Percentiles rank a stretch among this genome's conserved stretches.
Evolutionary conservation across 768 basidiomycete genomes (phyloP).

Genomic region (Phlebiopsis flavidoalba): DNA sequence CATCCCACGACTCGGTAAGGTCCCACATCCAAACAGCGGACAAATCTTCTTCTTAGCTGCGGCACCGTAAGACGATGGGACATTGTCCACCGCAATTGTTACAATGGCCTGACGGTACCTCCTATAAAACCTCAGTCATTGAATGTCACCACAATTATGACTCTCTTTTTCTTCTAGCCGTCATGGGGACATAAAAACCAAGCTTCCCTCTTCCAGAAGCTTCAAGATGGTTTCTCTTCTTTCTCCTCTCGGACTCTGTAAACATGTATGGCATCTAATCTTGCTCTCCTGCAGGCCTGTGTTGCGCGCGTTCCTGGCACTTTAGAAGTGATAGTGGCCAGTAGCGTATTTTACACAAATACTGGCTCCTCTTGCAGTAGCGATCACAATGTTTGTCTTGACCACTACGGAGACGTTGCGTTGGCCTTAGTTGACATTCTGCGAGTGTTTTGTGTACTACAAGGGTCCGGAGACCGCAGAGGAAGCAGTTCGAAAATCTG

Average conservation of each 20-base stretch:
- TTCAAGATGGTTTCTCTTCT: neutral
- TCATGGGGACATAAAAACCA: neutral
- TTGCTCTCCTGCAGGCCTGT: neutral
- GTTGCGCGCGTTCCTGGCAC: neutral
- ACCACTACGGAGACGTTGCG: constrained; percentile 35
- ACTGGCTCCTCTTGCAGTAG: constrained; percentile 29
- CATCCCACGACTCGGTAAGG: no score
- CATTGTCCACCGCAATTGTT: no score
- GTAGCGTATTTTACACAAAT: no score
- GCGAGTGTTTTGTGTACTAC: constrained; percentile 35
- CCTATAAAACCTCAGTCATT: no score
- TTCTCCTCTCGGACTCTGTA: neutral
- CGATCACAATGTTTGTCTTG: constrained; percentile 34
- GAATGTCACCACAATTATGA: no score
- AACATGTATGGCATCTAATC: neutral
- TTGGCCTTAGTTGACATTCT: constrained; percentile 37
- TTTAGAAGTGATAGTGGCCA: neutral
- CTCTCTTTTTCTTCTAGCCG: no score
- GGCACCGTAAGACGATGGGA: no score
- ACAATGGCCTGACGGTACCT: no score
- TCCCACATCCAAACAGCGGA: no score
- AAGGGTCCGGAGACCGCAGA: constrained; percentile 24
- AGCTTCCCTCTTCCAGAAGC: neutral
- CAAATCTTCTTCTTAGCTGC: no score
- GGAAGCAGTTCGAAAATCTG: constrained; percentile 30